phyloP scores from a whole-genome alignment of 805 yeast genomes.

The Nakazawaea laoshanensis region DNA sequence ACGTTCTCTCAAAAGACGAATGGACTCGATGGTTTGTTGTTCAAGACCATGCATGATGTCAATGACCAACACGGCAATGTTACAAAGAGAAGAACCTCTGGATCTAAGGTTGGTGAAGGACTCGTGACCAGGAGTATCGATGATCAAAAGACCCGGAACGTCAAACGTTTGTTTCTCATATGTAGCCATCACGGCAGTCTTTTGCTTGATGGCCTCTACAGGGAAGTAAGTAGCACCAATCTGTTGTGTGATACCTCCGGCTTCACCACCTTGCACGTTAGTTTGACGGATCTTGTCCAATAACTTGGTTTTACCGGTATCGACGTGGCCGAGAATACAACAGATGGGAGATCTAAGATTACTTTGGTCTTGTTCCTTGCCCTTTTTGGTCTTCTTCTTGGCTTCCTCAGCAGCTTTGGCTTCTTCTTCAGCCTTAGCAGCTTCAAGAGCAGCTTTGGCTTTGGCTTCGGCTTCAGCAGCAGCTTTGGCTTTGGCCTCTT shows the following conservation, averaged over 20 bases:
- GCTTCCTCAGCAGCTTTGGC: conserved; percentile 13
- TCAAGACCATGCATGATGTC: conserved; percentile 99
- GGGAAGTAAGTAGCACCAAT: conserved; percentile 99
- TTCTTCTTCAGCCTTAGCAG: conserved; percentile 13
- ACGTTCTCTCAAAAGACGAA: conserved; percentile 85
- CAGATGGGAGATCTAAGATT: conserved; percentile 97
- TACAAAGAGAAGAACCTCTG: conserved; percentile 98
- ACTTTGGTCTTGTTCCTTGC: conserved; percentile 28
- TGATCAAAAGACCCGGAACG: conserved; percentile 93
- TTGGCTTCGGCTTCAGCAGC: conserved; percentile 24
- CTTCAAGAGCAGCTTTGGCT: conserved; percentile 18
- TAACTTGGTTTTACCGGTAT: conserved; percentile 97
- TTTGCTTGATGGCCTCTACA: conserved; percentile 82
- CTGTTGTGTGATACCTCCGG: conserved; percentile 99
- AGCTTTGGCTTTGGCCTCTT: conserved; percentile 16
- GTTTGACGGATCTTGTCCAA: conserved; percentile 97
- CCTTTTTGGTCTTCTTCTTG: conserved; percentile 21
- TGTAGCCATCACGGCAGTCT: conserved; percentile 85
- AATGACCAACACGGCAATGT: conserved; percentile 95
- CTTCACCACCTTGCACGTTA: conserved; percentile 99
- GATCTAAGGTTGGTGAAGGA: conserved; percentile 95
- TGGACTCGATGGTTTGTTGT: conserved; percentile 94
- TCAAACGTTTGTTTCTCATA: conserved; percentile 81
- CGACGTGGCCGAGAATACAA: conserved; percentile 98
- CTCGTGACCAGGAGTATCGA: conserved; percentile 99